A percentile compares a stretch with the other conserved stretches of the same genome.
These are phyloP conservation scores for Hyphopichia pseudoburtonii DNA, from an alignment of 1,139 yeast species.

Conservation along the genomic window DNA sequence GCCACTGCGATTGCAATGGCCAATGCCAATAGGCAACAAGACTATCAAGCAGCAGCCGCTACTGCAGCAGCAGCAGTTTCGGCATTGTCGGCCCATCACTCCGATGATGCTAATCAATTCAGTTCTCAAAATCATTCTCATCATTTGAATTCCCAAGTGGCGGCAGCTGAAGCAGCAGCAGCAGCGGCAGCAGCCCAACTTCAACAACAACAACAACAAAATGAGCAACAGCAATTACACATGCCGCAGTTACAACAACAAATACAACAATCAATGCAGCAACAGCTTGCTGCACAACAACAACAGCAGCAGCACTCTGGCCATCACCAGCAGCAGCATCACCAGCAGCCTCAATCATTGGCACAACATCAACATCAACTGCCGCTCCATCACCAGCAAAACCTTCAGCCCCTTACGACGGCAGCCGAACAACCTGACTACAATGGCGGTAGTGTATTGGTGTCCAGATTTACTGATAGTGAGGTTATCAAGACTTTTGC, in stretches of 20 bases:
- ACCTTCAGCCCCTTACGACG: constrained; percentile 12
- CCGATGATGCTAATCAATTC: constrained; percentile 24
- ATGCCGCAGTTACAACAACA: constrained; percentile 13
- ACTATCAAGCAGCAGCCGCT: constrained; percentile 15
- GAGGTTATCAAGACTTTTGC: constrained; percentile 48
- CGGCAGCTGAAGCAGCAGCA: constrained; percentile 21
- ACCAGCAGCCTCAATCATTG: constrained; percentile 14
- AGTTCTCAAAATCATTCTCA: constrained; percentile 25
- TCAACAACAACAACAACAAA: constrained; percentile 18
- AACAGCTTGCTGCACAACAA: constrained; percentile 13
- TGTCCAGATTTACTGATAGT: constrained; percentile 39
- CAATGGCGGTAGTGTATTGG: constrained; percentile 9
- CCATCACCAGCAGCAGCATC: constrained; percentile 8
- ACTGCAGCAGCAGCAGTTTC: constrained; percentile 23
- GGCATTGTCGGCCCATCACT: constrained; percentile 16
- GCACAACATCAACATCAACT: constrained; percentile 21
- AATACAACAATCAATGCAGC: constrained; percentile 14
- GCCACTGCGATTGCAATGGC: constrained; percentile 6
- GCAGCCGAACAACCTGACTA: constrained; percentile 11
- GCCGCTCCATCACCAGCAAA: constrained; percentile 20
- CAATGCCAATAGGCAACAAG: constrained; percentile 12
- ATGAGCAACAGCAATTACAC: constrained; percentile 11
- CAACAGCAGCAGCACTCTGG: constrained; percentile 19
- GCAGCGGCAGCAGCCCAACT: constrained; percentile 23
- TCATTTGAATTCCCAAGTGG: constrained; percentile 5